A percentile compares a stretch with the other conserved stretches of the same genome.
These are phyloP conservation scores for Gelatoporia subvermispora DNA, from an alignment of 768 basidiomycete genomes.

Conservation along the genomic window DNA sequence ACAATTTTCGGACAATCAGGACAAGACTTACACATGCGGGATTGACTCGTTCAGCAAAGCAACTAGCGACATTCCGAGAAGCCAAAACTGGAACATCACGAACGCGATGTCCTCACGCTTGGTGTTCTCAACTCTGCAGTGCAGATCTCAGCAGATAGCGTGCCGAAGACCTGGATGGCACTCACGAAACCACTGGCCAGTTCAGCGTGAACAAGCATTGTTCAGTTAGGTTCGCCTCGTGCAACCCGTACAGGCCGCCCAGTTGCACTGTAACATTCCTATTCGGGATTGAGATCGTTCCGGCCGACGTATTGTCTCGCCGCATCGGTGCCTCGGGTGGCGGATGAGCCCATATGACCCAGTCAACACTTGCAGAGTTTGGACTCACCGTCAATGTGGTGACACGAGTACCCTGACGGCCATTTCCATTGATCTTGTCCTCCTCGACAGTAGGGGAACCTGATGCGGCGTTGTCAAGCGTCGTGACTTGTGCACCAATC, in stretches of 20 bases:
- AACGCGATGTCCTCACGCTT: conserved; percentile 77
- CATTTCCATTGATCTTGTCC: neutral
- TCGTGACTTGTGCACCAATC: conserved; percentile 13
- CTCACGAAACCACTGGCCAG: conserved; percentile 51
- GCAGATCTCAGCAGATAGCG: neutral
- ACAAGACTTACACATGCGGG: conserved; percentile 51
- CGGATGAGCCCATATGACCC: neutral
- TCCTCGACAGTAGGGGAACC: neutral
- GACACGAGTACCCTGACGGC: neutral
- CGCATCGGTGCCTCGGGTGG: no score
- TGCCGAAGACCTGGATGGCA: neutral
- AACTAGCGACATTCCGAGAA: conserved; percentile 71
- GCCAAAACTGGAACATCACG: conserved; percentile 77
- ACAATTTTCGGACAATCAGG: neutral
- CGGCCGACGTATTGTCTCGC: neutral
- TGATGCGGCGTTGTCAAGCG: conserved; percentile 9
- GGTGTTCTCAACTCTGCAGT: conserved; percentile 56
- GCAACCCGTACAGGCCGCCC: conserved; percentile 28
- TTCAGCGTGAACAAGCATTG: conserved; percentile 58
- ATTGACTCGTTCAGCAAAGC: conserved; percentile 74
- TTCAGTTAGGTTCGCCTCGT: conserved; percentile 34
- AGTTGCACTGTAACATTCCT: conserved; percentile 22
- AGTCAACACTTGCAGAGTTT: neutral
- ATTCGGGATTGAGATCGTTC: conserved; percentile 1
- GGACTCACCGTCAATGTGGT: no score